Conservation (phyloP, 176 grass and related monocot genomes). For the Ensete glaucum region DNA sequence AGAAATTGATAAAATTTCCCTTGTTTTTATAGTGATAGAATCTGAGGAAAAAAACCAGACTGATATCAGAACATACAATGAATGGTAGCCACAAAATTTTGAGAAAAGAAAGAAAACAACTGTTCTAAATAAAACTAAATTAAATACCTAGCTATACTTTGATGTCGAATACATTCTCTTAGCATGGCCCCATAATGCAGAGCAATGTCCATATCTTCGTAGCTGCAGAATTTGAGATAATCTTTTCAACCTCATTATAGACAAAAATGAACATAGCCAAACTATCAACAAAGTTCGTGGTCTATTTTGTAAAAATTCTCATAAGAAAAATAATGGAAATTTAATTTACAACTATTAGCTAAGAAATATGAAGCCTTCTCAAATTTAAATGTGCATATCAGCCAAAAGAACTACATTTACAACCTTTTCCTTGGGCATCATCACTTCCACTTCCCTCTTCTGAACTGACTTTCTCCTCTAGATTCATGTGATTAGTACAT, state of each 20-base stretch:
- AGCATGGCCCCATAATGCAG: slow-evolving; percentile 96
- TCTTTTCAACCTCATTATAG: neutral
- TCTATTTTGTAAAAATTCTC: neutral
- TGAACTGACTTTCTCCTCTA: neutral
- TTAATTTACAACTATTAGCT: neutral
- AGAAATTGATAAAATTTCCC: neutral
- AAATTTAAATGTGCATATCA: neutral
- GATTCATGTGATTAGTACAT: neutral
- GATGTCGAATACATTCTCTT: slow-evolving; percentile 97
- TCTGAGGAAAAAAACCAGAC: neutral
- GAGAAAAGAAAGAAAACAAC: neutral
- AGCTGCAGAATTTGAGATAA: slow-evolving; percentile 36
- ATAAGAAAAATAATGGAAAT: neutral
- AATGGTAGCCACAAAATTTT: neutral
- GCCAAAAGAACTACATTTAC: neutral
- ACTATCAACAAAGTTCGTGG: neutral
- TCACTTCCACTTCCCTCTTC: neutral
- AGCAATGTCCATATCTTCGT: slow-evolving; percentile 94
- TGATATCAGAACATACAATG: neutral
- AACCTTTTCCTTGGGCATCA: neutral
- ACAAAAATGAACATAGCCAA: slow-evolving; percentile 14
- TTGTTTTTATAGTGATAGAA: neutral
- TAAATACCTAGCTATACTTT: slow-evolving; percentile 83
- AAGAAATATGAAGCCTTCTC: neutral
- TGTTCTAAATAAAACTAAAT: slow-evolving; percentile 13